A percentile compares a stretch with the other conserved stretches of the same genome.
phyloP scores from a whole-genome alignment of 2,329 filamentous ascomycete species.

The Byssothecium circinans region DNA sequence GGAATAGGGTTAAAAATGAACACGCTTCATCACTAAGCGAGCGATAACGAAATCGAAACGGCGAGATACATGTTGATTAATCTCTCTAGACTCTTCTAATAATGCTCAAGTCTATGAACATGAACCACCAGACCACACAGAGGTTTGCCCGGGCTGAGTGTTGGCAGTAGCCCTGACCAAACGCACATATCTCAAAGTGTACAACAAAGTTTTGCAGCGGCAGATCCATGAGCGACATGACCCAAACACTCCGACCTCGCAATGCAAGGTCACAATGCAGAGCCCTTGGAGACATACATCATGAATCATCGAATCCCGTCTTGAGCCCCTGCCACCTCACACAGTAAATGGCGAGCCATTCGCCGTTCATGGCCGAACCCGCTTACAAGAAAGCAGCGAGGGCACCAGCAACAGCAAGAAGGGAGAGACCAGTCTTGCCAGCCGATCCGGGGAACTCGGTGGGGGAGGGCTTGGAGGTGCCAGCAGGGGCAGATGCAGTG shows the following conservation, averaged over 20 bases:
- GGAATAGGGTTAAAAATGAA: too few relatives aligned
- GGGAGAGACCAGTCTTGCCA: constrained; percentile 54
- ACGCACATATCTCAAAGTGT: constrained; percentile 37
- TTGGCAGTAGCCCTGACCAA: constrained; percentile 36
- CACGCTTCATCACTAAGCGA: too few relatives aligned
- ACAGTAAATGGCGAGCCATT: constrained; percentile 6
- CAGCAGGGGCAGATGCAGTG: constrained; percentile 23
- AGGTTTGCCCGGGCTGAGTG: constrained; percentile 24
- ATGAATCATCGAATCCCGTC: constrained; percentile 20
- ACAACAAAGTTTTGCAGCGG: constrained; percentile 36
- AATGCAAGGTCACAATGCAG: constrained; percentile 39
- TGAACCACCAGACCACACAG: constrained; percentile 42
- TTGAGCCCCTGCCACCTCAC: constrained; percentile 16
- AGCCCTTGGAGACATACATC: constrained; percentile 34
- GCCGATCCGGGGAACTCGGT: constrained; percentile 55
- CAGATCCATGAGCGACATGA: constrained; percentile 24
- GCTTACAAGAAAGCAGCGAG: constrained; percentile 46
- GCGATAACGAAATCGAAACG: not conserved
- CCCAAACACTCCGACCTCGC: constrained; percentile 32
- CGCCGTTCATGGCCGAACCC: constrained; percentile 18
- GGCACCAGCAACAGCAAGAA: constrained; percentile 57
- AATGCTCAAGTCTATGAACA: constrained; percentile 37
- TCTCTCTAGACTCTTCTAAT: constrained; percentile 29
- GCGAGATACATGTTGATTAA: constrained; percentile 39
- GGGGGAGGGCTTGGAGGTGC: constrained; percentile 29